Evolutionary conservation across 2,329 filamentous ascomycete genomes (phyloP).

Genomic region (Arthrobotrys sphaeroides): DNA sequence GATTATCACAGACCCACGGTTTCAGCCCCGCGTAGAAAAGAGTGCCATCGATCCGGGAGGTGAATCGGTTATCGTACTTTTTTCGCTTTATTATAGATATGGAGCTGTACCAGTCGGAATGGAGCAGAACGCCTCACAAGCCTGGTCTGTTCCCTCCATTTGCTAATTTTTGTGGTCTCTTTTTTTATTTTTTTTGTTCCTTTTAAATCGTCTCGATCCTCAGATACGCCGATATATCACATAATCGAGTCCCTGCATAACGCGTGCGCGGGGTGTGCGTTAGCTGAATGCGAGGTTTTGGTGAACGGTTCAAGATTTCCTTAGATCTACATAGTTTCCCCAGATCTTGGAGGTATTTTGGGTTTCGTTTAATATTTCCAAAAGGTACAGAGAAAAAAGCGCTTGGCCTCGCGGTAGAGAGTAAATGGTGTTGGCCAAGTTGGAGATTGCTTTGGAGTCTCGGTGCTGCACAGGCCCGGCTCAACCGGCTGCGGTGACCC

Average conservation of each 20-base stretch:
- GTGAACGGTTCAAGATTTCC: conserved; percentile 3
- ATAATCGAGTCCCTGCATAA: conserved; percentile 53
- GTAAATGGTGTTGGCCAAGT: conserved; percentile 48
- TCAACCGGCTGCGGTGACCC: conserved; percentile 6
- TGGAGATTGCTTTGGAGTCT: conserved; percentile 30
- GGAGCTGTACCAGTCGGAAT: conserved; percentile 26
- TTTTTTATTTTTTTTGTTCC: neutral
- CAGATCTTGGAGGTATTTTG: conserved; percentile 36
- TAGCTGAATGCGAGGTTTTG: neutral
- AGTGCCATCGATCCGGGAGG: conserved; percentile 14
- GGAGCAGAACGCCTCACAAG: neutral
- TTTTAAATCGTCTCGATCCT: neutral
- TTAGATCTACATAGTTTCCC: conserved; percentile 43
- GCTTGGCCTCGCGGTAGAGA: neutral
- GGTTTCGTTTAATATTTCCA: conserved; percentile 51
- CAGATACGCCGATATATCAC: conserved; percentile 36
- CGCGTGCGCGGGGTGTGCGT: conserved; percentile 18
- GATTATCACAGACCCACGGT: neutral
- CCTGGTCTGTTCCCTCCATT: neutral
- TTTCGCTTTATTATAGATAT: conserved; percentile 12
- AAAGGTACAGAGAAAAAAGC: conserved; percentile 2
- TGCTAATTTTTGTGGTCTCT: neutral
- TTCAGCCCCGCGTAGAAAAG: conserved; percentile 40
- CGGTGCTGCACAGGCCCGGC: conserved; percentile 33
- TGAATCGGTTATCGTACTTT: conserved; percentile 45